A percentile compares a stretch with the other conserved stretches of the same genome.
Conservation (phyloP, 2,329 filamentous ascomycete species). For the Penicillium corylophilum region DNA sequence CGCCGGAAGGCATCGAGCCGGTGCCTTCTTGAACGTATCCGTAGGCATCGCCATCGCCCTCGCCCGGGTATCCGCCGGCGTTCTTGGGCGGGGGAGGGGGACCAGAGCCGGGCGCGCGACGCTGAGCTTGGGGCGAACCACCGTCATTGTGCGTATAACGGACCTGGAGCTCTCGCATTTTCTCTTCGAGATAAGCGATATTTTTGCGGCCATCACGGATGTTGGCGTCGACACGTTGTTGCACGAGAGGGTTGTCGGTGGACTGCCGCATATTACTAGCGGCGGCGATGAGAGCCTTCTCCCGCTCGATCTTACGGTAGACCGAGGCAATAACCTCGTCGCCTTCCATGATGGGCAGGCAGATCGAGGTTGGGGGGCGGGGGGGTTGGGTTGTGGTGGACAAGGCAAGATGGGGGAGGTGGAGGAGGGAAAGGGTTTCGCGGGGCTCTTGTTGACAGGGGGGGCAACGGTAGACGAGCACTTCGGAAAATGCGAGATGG, state of each 20-base stretch:
- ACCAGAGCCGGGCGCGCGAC: constrained; percentile 46
- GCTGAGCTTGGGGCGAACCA: constrained; percentile 47
- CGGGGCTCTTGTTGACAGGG: constrained; percentile 30
- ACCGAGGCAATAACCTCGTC: constrained; percentile 73
- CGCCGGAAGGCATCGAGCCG: constrained; percentile 76
- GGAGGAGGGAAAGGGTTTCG: constrained; percentile 24
- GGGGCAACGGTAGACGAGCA: constrained; percentile 21
- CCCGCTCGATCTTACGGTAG: constrained; percentile 94
- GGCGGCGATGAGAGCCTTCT: constrained; percentile 91
- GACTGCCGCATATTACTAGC: constrained; percentile 94
- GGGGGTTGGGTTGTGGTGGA: constrained; percentile 11
- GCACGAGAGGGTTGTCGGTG: constrained; percentile 88
- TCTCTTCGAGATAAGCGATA: constrained; percentile 92
- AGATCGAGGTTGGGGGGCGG: neutral
- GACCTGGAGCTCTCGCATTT: constrained; percentile 82
- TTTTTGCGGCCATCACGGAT: constrained; percentile 92
- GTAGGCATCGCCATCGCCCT: constrained; percentile 53
- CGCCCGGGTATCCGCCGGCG: constrained; percentile 49
- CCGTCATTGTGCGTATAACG: constrained; percentile 61
- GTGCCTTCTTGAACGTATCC: constrained; percentile 61
- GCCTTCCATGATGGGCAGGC: constrained; percentile 53
- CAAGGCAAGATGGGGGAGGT: constrained; percentile 11
- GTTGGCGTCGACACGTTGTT: constrained; percentile 86
- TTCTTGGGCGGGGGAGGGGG: constrained; percentile 76
- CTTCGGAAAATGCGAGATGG: constrained; percentile 25